Conservation (phyloP, 495 filamentous ascomycete species). For the Pyronema domesticum region DNA sequence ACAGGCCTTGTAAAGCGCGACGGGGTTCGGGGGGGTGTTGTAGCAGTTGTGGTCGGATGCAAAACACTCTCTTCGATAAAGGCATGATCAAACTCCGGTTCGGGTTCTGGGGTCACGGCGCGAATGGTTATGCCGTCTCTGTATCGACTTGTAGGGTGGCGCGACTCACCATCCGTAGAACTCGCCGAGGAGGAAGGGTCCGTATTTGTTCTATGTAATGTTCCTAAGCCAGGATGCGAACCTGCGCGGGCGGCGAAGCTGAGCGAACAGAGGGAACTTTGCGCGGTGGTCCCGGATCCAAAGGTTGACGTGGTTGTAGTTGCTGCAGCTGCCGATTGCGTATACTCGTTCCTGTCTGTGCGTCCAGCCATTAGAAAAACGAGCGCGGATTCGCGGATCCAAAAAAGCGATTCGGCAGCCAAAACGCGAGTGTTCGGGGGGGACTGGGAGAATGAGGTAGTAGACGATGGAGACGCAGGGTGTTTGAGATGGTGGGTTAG, state of each 20-base stretch:
- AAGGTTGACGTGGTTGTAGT: background rate
- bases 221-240: slow-evolving; percentile 2
- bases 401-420: background rate
- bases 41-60: slow-evolving; percentile 8
- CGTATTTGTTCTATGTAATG: slow-evolving; percentile 3
- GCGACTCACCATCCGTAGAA: background rate
- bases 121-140: slow-evolving; percentile 30
- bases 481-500: slow-evolving; percentile 25
- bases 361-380: slow-evolving; percentile 1
- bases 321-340: slow-evolving; percentile 2
- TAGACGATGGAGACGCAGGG: slow-evolving; percentile 55
- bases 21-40: slow-evolving; percentile 27
- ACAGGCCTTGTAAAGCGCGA: slow-evolving; percentile 13
- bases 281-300: too few relatives aligned
- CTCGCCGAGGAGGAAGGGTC: background rate
- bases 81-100: slow-evolving; percentile 18
- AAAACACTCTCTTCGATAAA: too few relatives aligned
- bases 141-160: slow-evolving; percentile 8
- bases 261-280: background rate
- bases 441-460: background rate
- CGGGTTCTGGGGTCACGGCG: slow-evolving; percentile 36
- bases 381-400: background rate
- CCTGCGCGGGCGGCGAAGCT: slow-evolving; percentile 14
- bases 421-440: background rate
- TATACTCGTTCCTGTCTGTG: background rate